Evolutionary conservation across 192 early-diverging fungal species (phyloP).

Genomic region (Backusella mclennaniae): DNA sequence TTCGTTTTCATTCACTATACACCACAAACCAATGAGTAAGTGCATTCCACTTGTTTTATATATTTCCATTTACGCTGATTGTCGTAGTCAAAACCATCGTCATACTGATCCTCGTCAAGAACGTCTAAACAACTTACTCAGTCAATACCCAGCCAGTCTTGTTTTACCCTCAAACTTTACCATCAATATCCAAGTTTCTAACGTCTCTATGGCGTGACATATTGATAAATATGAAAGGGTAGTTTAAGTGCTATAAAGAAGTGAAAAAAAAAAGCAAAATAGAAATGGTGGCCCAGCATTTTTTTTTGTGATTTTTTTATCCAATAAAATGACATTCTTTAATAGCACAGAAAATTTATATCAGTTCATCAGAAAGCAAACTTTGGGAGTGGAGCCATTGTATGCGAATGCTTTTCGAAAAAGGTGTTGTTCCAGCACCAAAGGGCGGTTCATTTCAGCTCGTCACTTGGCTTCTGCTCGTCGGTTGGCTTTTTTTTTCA

Average conservation of each 20-base stretch:
- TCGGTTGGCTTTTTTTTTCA: neutral
- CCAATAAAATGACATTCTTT: neutral
- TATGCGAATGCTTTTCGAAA: too few relatives aligned
- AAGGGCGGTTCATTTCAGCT: too few relatives aligned
- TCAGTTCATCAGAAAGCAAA: too few relatives aligned
- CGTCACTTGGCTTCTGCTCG: too few relatives aligned
- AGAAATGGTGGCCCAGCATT: neutral
- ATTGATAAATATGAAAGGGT: neutral
- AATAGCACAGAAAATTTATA: too few relatives aligned
- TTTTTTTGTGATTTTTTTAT: neutral
- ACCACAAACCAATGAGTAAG: neutral
- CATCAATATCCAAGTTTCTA: conserved; percentile 49
- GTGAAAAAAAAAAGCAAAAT: neutral
- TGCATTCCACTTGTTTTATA: neutral
- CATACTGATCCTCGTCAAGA: conserved; percentile 50
- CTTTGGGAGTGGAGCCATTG: too few relatives aligned
- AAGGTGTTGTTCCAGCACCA: too few relatives aligned
- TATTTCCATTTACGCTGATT: conserved; percentile 23
- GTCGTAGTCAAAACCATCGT: conserved; percentile 38
- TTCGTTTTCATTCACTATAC: conserved; percentile 21
- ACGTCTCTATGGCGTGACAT: conserved; percentile 57
- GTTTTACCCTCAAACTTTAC: conserved; percentile 25
- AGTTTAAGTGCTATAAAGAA: neutral
- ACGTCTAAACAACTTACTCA: conserved; percentile 30
- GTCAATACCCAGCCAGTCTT: neutral